Evolutionary conservation across 2,329 filamentous ascomycete genomes (phyloP), one percentile per base, ranked within the genome.

Genomic region (Sclerotinia nivalis): DNA sequence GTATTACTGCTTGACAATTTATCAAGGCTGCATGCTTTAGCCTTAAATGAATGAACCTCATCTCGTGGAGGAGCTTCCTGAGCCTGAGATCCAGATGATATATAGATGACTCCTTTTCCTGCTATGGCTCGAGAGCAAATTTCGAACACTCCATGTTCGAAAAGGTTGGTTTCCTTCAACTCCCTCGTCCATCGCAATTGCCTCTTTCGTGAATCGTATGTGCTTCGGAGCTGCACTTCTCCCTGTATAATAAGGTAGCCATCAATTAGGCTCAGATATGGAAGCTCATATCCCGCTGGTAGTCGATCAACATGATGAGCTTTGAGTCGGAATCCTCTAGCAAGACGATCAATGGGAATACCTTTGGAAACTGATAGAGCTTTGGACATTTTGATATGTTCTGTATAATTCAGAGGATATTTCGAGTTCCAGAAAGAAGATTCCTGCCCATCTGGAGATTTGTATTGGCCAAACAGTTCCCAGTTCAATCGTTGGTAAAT

Each of bases 321-420:
- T 58, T 58, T 37, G 31, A 58, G 55, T 2, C 55, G 55, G 55
- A 58, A 58, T 58, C 55, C 55, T 58, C 55, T 58, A 22, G 55
- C 31, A 18, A 58, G 34, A 58, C 55, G 55, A 22, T 58, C 55
- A 58, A 58, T 40, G 13, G 31, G 55, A 58, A 34, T 2, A 40
- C 55, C 55, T 37, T 40, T 58, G 31, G 31, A 13, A 34, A 37
- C 31, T 20, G 15, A 12, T 58, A 58, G 4, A n/a, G 55, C 31
- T 18, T 58, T 58, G 20, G 31, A 10, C 9, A 22, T 58, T n/a
- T 58, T n/a, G 1, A 58, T 13, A 15, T 58, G 31, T n/a, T 58
- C 18, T 40, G 15, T 58, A 15, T 20, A 13, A 25, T 58, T 37
- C 31, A 58, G 5, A 40, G 55, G 31, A 22, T 40, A 37, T n/a